Evolutionary conservation across 495 filamentous ascomycete species (phyloP), one percentile per base, ranked within the genome.

Genomic region (Aspergillus leporis): DNA sequence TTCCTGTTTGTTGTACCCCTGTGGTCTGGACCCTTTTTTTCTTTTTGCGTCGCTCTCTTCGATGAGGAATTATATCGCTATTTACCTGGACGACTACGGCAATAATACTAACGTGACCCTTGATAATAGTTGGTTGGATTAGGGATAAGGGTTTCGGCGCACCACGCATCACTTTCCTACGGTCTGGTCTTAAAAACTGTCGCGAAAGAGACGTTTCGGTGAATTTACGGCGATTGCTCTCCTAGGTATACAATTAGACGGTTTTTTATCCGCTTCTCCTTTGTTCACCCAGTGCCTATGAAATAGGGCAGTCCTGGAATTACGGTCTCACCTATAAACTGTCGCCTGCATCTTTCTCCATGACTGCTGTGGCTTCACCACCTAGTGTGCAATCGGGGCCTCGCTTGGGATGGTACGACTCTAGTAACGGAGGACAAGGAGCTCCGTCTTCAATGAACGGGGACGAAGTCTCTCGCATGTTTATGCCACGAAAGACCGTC

Each of bases 331-430:
- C 36, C 32, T 38, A 56, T 41, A 53, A 56, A 61, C 62, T 22
- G 45, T 63, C 56, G 50, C 59, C 50, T 59, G 63, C 66, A 70
- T 73, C 70, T 65, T 79, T 78, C 73, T 77, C 76, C 72, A 98
- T 98, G 94, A 98, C 94, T 84, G 94, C 94, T 75, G 93, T 98
- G 76, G 94, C 92, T 69, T 90, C 86, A 78, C 92, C 90, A 61
- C 90, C 90, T 74, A 93, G 87, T 75, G 92, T 97, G 74, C 87
- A 92, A 79, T 81, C 84, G 68, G 82, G 80, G 70, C 81, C 85
- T 71, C 76, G 81, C 71, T 75, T 85, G 76, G 80, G 78, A 81
- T 84, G 82, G 83, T 78, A 79, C 63, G 70, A 72, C 56, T 66
- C 79, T 82, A 76, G 82, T 87, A 87, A 87, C 85, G 85, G 85